Evolutionary conservation across 352 stramenopile species (phyloP), one percentile per base, ranked within the genome.

Genomic region (Peronospora farinosa): DNA sequence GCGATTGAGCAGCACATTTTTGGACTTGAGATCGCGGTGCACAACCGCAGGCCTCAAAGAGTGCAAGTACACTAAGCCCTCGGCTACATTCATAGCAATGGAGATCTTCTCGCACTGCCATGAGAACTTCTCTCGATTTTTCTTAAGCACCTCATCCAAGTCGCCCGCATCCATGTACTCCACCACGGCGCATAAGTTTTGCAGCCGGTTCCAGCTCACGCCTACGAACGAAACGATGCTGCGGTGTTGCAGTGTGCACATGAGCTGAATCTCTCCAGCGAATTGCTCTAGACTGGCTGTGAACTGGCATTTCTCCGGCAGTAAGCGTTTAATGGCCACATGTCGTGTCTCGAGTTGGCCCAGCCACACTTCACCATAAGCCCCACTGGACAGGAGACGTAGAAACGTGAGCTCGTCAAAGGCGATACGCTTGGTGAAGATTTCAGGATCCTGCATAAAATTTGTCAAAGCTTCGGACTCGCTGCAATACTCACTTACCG

Each of bases 1-100:
- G 27, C 69, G 67, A 50, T 87, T 75, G 2, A 95, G 63, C 33
- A 94, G 67, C 35, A 94, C 73, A 36, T 95, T 95, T 55, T 88
- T 86, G 33, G 74, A 86, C 63, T 96, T 95, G 55, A 96, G 66
- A 25, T 96, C 84, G 27, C 84, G 78, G 50, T 96, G 86, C 2
- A 96, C 68, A 28, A 96, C 60, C 12, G 78, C 67, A 2, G 84
- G 78, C 1, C 72, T 69, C 47, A 82, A 49, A 31, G 69, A 75
- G 56, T 96, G 86, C 39, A 96, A 55, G 48, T 96, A 96, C 21
- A 88, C 75, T 39, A 96, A 66, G 0, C 82, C 84, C 40, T 90
- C 76, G 0, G 86, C 79, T 7, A 93, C 54, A 47, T 90, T 80
- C 60, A 93, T 89, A 15, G 84, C 77, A 40, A 95, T 88, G 17